A percentile compares a stretch with the other conserved stretches of the same genome.
Conservation (phyloP, 2,329 filamentous ascomycete species). For the Rhynchosporium secalis region DNA sequence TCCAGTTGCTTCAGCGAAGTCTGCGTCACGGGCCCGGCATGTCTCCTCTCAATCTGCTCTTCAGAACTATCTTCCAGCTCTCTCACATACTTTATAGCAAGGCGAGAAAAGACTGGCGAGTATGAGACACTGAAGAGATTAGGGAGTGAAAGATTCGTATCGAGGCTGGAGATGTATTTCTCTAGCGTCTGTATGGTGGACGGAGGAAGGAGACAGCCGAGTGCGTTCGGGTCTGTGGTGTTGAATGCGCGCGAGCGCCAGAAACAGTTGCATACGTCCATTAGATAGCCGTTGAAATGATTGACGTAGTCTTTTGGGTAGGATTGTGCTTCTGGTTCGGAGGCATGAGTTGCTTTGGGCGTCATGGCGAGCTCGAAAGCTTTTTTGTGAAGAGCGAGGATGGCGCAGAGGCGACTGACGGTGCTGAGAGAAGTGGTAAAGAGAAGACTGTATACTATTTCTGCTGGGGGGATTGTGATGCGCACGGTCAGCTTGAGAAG, state of each 20-base stretch:
- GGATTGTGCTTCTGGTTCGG: constrained; percentile 36
- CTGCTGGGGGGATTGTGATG: constrained; percentile 66
- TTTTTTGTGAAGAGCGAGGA: constrained; percentile 72
- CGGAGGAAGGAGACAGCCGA: constrained; percentile 52
- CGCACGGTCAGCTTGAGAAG: constrained; percentile 55
- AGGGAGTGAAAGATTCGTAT: constrained; percentile 48
- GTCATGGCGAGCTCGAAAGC: constrained; percentile 67
- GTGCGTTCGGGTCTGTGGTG: constrained; percentile 58
- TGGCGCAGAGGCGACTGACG: constrained; percentile 66
- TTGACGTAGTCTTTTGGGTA: constrained; percentile 63
- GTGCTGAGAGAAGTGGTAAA: constrained; percentile 65
- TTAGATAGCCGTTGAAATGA: constrained; percentile 78
- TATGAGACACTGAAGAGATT: constrained; percentile 59
- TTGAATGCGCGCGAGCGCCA: constrained; percentile 77
- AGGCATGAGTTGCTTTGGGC: constrained; percentile 39
- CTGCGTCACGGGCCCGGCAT: constrained; percentile 70
- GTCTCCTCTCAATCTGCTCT: constrained; percentile 48
- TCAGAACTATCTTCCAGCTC: constrained; percentile 57
- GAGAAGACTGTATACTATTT: constrained; percentile 68
- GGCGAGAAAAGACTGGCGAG: constrained; percentile 56
- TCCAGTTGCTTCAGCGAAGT: constrained; percentile 62
- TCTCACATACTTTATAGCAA: constrained; percentile 56
- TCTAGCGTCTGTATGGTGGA: constrained; percentile 49
- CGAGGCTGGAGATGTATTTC: constrained; percentile 51
- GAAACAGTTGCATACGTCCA: constrained; percentile 82